Evolutionary conservation across 75 land plant species (phyloP).

Genomic region (Pinus tabuliformis): DNA sequence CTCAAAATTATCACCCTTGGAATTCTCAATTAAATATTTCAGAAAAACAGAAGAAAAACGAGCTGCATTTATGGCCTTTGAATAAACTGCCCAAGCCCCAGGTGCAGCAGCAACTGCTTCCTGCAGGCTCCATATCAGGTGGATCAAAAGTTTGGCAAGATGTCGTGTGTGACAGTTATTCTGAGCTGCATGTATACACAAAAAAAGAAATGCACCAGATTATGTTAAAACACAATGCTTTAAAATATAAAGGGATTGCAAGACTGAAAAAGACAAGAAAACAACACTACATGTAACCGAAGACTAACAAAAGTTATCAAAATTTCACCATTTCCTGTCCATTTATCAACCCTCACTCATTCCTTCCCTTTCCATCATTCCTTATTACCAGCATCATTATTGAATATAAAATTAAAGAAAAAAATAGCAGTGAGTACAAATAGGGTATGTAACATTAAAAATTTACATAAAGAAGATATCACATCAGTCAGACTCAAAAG

Average conservation of each 20-base stretch:
- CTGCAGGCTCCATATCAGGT: constrained; percentile 67
- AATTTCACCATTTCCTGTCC: background rate
- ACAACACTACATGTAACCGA: background rate
- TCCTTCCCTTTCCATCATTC: background rate
- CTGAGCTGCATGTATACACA: constrained; percentile 41
- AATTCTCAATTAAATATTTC: constrained; percentile 73
- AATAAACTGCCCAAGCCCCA: constrained; percentile 6
- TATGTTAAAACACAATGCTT: background rate
- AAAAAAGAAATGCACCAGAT: background rate
- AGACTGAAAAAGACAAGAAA: background rate
- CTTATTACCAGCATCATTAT: background rate
- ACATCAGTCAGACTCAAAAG: background rate
- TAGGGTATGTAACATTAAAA: too few relatives aligned
- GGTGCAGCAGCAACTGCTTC: constrained; percentile 44
- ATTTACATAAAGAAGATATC: too few relatives aligned
- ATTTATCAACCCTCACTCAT: background rate
- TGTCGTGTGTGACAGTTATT: constrained; percentile 72
- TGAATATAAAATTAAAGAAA: background rate
- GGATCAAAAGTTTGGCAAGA: constrained; percentile 74
- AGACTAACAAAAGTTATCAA: background rate
- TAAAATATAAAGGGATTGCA: background rate
- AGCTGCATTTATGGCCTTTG: constrained; percentile 69
- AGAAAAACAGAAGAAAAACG: constrained; percentile 69
- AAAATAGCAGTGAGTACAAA: background rate
- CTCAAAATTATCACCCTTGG: constrained; percentile 43